phyloP scores from a whole-genome alignment of 805 yeast species.

The Tetrapisispora phaffii region DNA sequence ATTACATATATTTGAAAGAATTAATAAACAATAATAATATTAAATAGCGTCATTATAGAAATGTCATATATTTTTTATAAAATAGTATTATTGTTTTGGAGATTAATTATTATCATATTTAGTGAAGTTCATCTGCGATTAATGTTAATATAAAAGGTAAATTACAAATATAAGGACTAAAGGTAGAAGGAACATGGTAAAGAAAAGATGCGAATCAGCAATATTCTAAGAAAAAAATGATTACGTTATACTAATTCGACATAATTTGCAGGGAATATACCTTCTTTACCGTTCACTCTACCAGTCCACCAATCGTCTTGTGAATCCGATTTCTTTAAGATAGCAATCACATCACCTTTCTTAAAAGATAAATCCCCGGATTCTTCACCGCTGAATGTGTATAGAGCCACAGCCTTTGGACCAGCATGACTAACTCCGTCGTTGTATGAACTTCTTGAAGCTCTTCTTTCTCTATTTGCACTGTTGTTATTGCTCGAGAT shows the following conservation, averaged over 20 bases:
- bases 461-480: background rate
- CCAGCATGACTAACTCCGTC: background rate
- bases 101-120: background rate
- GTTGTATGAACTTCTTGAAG: background rate
- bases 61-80: background rate
- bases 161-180: no score
- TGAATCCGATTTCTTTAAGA: conserved; percentile 76
- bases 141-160: no score
- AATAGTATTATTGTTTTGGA: background rate
- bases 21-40: background rate
- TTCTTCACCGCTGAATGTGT: conserved; percentile 86
- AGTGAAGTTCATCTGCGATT: no score
- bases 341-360: conserved; percentile 88
- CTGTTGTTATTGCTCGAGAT: conserved; percentile 28
- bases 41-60: background rate
- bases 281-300: conserved; percentile 69
- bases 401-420: conserved; percentile 83
- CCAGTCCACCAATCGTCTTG: conserved; percentile 99
- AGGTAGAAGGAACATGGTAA: background rate
- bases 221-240: background rate
- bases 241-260: conserved; percentile 51
- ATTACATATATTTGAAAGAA: background rate
- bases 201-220: no score
- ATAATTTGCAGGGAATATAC: conserved; percentile 97
- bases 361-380: conserved; percentile 83